Evolutionary conservation across 2,329 filamentous ascomycete genomes (phyloP).

Genomic region (Sarocladium strictum): DNA sequence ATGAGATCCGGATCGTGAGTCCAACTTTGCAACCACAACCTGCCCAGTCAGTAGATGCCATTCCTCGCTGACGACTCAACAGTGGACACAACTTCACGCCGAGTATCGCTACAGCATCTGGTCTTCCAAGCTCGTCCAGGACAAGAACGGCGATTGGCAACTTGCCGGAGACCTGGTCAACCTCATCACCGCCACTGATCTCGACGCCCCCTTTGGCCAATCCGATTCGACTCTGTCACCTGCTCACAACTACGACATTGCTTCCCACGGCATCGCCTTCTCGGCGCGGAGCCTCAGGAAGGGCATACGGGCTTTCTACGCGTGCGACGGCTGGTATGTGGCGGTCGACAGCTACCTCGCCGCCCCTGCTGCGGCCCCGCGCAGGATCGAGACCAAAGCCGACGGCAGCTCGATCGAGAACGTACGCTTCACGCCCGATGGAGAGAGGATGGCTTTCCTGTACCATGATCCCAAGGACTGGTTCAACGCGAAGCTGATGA

Average conservation of each 20-base stretch:
- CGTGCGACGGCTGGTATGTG: slow-evolving; percentile 14
- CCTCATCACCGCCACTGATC: slow-evolving; percentile 21
- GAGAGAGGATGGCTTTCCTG: slow-evolving; percentile 1
- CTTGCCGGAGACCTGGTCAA: slow-evolving; percentile 26
- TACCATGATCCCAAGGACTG: slow-evolving; percentile 15
- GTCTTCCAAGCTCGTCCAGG: slow-evolving; percentile 27
- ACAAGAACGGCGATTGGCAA: slow-evolving; percentile 22
- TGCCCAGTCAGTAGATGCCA: not conserved
- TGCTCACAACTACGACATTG: slow-evolving; percentile 25
- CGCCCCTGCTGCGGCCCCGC: slow-evolving; percentile 16
- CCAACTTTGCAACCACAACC: too few relatives aligned
- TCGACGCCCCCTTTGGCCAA: slow-evolving; percentile 25
- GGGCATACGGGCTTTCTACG: not conserved
- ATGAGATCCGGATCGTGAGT: slow-evolving; percentile 26
- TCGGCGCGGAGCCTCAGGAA: slow-evolving; percentile 17
- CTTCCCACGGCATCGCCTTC: slow-evolving; percentile 28
- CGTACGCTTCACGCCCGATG: slow-evolving; percentile 2
- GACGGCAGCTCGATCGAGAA: not conserved
- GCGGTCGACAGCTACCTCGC: slow-evolving; percentile 25
- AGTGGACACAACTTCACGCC: slow-evolving; percentile 27
- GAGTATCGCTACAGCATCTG: slow-evolving; percentile 29
- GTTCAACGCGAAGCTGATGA: slow-evolving; percentile 24
- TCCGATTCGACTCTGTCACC: slow-evolving; percentile 18
- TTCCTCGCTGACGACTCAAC: not conserved
- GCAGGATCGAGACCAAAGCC: slow-evolving; percentile 17